Evolutionary conservation across 345 rosid genomes (phyloP).

Genomic region (Lagerstroemia speciosa): DNA sequence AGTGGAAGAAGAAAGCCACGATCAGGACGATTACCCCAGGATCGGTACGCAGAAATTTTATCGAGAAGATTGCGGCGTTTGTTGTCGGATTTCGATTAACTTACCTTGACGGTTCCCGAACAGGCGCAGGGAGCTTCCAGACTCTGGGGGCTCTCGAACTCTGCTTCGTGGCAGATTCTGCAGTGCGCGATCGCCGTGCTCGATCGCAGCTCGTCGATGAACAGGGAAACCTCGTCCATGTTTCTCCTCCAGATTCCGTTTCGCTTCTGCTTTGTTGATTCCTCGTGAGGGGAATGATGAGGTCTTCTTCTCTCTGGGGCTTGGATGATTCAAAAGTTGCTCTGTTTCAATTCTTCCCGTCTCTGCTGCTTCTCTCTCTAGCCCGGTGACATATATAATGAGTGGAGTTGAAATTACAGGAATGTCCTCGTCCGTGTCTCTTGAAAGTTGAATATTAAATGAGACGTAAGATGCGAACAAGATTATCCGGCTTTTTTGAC

Average conservation of each 20-base stretch:
- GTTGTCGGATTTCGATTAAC: not conserved
- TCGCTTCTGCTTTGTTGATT: too few species aligned
- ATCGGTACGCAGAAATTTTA: not conserved
- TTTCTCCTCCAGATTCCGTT: not conserved
- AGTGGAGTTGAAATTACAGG: not conserved
- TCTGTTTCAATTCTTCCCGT: not conserved
- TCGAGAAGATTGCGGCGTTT: not conserved
- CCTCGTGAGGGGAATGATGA: not conserved
- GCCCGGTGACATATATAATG: not conserved
- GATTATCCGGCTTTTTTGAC: too few species aligned
- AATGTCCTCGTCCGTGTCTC: not conserved
- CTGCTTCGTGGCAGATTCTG: constrained; percentile 89
- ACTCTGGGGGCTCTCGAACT: constrained; percentile 46
- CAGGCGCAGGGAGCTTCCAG: constrained; percentile 94
- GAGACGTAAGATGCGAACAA: too few species aligned
- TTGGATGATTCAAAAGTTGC: not conserved
- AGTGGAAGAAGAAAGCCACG: not conserved
- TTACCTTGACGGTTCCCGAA: constrained; percentile 87
- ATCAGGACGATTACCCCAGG: not conserved
- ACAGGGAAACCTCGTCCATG: constrained; percentile 55
- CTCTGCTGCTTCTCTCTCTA: constrained; percentile 5
- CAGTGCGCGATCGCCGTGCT: constrained; percentile 34
- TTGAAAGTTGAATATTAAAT: not conserved
- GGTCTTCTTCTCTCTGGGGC: not conserved
- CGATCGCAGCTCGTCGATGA: constrained; percentile 35